Evolutionary conservation across 139 green algal species (phyloP).

Genomic region (Haematococcus lacustris): DNA sequence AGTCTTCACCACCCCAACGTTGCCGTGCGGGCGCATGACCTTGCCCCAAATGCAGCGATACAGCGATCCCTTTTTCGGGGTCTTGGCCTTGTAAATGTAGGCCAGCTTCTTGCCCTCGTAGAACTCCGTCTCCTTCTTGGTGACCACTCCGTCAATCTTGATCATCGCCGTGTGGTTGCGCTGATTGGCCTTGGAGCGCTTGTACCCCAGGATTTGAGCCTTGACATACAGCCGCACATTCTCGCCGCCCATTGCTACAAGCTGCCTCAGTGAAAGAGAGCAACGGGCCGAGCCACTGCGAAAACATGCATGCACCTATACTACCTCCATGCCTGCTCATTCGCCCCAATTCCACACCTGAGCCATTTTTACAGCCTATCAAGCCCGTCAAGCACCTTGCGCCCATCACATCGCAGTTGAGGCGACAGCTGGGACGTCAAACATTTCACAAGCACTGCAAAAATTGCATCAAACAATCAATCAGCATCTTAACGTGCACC

Average conservation of each 20-base stretch:
- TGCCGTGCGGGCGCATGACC: conserved; percentile 84
- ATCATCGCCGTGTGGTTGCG: conserved; percentile 84
- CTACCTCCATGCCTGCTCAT: too few species aligned
- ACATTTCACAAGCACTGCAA: too few species aligned
- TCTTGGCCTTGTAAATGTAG: conserved; percentile 99
- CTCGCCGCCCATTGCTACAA: conserved; percentile 39
- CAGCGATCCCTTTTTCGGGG: conserved; percentile 85
- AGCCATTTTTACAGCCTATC: too few species aligned
- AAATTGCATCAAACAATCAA: too few species aligned
- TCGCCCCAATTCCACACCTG: too few species aligned
- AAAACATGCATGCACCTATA: too few species aligned
- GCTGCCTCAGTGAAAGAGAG: too few species aligned
- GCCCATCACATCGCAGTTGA: too few species aligned
- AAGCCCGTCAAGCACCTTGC: too few species aligned
- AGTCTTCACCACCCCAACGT: conserved; percentile 78
- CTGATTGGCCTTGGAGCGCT: conserved; percentile 73
- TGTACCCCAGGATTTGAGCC: conserved; percentile 62
- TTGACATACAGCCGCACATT: conserved; percentile 53
- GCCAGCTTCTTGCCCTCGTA: conserved; percentile 96
- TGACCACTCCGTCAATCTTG: conserved; percentile 85
- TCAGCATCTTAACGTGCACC: too few species aligned
- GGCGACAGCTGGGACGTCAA: too few species aligned
- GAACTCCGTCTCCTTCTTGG: conserved; percentile 83
- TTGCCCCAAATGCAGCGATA: conserved; percentile 96
- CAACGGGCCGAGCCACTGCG: too few species aligned